Evolutionary conservation across 805 yeast species (phyloP), one percentile per base, ranked within the genome.

Genomic region (Teunomyces kruisii): DNA sequence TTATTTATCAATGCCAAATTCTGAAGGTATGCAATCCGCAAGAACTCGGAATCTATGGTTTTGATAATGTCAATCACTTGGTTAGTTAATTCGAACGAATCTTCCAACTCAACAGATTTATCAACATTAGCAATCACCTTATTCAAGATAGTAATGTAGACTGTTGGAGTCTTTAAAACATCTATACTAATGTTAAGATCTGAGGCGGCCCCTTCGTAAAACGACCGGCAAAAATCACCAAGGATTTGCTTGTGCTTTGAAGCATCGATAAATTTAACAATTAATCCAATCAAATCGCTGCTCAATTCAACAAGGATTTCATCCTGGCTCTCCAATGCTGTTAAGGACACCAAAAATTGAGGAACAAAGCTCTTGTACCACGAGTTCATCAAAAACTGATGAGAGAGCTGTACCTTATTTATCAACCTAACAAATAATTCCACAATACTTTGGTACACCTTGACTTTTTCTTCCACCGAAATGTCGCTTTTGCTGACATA

Each of bases 1-100:
- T 88, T 88, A 17, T 76, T 68, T 4, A 82, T 45, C 28, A 86
- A 52, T 0, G 87, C 68, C 5, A 84, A 48, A 10, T 75, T 59
- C 46, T 87, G 80, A 32, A 86, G 67, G 50, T 80, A 80, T 0
- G 80, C 79, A n/a, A 81, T 62, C 47, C 81, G 70, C 26, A 70
- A 62, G 32, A 64, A 65, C n/a, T 54, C 58, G 9, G 57, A 52
- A 2, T 58, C 53, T 6, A 49, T 43, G 9, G 46, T 45, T 3
- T 33, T 9, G 32, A 42, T 38, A 13, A 53, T 42, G 6, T 55
- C 32, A 7, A 43, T 17, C 6, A 58, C 48, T 10, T 33, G 16
- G 2, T 43, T 26, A 10, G 56, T 22, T 8, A 51, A 40, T 4
- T 37, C 47, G n/a, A 27, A 32, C 3, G 39, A 31, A 4, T 48